Evolutionary conservation across 2,329 filamentous ascomycete genomes (phyloP).

Genomic region (Pestalotiopsis sp.): DNA sequence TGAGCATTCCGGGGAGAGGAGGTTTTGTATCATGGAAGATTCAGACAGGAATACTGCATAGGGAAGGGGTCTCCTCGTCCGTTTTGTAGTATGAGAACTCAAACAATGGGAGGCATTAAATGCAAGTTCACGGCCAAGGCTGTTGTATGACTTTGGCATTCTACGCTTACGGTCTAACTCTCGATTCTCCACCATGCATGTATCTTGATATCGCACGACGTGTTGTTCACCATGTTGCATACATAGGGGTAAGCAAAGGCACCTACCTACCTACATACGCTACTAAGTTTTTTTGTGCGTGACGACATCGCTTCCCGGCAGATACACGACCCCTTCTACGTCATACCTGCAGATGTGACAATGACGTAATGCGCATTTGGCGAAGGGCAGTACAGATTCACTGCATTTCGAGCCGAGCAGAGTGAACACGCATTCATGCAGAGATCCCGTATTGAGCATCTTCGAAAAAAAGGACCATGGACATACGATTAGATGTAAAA

Average conservation of each 20-base stretch:
- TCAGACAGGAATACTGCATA: not conserved
- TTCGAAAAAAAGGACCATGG: no score
- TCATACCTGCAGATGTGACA: conserved; percentile 8
- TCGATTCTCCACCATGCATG: conserved; percentile 6
- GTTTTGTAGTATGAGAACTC: not conserved
- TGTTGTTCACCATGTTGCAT: conserved; percentile 1
- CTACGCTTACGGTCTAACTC: conserved; percentile 8
- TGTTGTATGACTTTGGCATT: not conserved
- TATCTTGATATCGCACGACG: conserved; percentile 11
- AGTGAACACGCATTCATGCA: not conserved
- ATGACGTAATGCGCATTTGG: conserved; percentile 8
- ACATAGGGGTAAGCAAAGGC: not conserved
- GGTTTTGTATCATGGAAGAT: not conserved
- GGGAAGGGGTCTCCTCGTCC: not conserved
- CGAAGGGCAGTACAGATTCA: not conserved
- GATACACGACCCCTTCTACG: conserved; percentile 4
- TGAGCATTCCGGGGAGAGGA: not conserved
- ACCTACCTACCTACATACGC: not conserved
- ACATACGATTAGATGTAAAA: no score
- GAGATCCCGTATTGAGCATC: no score
- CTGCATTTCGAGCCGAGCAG: not conserved
- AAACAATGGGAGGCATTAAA: conserved; percentile 11
- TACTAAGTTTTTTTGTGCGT: conserved; percentile 1
- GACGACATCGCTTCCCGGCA: conserved; percentile 12
- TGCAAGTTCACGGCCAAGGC: conserved; percentile 9